Evolutionary conservation across 2,329 filamentous ascomycete genomes (phyloP).

Genomic region (Neonectria sp.): DNA sequence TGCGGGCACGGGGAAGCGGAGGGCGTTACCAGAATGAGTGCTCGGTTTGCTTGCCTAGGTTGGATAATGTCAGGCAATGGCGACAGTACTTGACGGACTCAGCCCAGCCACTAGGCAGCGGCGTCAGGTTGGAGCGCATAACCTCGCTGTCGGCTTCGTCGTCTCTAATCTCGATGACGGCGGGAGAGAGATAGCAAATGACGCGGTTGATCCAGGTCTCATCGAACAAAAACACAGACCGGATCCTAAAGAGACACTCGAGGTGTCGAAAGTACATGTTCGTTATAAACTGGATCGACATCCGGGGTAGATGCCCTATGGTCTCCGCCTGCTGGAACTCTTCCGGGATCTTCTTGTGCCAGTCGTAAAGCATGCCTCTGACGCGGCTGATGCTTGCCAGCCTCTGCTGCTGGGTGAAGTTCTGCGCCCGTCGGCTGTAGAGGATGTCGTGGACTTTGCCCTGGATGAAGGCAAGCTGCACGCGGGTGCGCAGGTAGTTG

Average conservation of each 20-base stretch:
- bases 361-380: conserved; percentile 34
- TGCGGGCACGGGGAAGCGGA: fast-evolving
- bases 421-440: conserved; percentile 24
- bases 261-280: conserved; percentile 38
- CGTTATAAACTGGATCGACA: conserved; percentile 18
- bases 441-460: conserved; percentile 39
- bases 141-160: conserved; percentile 28
- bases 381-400: neutral
- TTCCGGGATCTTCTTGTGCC: conserved; percentile 28
- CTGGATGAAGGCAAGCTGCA: conserved; percentile 39
- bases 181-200: conserved; percentile 28
- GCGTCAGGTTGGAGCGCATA: conserved; percentile 25
- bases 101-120: conserved; percentile 34
- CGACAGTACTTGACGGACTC: conserved; percentile 36
- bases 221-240: conserved; percentile 40
- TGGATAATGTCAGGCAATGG: conserved; percentile 30
- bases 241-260: conserved; percentile 35
- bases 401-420: conserved; percentile 23
- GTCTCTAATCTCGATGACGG: conserved; percentile 36
- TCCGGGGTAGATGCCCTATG: conserved; percentile 13
- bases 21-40: conserved; percentile 35
- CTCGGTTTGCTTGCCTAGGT: conserved; percentile 26
- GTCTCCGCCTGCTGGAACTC: conserved; percentile 16
- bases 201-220: conserved; percentile 36
- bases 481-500: conserved; percentile 33